A percentile compares a stretch with the other conserved stretches of the same genome.
Conservation (phyloP, 306 rosid genomes). For the Gillenia trifoliata region DNA sequence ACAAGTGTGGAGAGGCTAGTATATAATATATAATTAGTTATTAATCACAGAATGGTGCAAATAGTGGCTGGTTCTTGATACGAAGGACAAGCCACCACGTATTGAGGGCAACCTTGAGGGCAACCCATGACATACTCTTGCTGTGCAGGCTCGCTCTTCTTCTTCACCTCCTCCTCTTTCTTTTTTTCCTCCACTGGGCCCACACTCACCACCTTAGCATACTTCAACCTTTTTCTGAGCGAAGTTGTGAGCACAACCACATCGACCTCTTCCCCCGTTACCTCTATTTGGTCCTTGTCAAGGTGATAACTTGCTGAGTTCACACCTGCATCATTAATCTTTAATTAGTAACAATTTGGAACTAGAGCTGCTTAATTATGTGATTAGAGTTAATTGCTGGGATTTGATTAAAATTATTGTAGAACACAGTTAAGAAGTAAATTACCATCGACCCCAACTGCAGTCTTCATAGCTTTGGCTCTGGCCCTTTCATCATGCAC, state of each 20-base stretch:
- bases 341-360: not conserved
- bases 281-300: slow-evolving; percentile 30
- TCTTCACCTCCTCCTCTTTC: not conserved
- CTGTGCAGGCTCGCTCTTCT: not conserved
- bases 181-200: slow-evolving; percentile 17
- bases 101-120: not conserved
- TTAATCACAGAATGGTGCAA: slow-evolving; percentile 21
- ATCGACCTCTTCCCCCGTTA: slow-evolving; percentile 40
- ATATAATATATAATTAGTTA: not conserved
- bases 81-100: not conserved
- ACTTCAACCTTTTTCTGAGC: slow-evolving; percentile 35
- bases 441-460: slow-evolving; percentile 41
- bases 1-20: not conserved
- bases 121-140: not conserved
- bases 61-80: not conserved
- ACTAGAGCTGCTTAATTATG: not conserved
- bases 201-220: slow-evolving; percentile 36
- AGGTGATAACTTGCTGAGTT: slow-evolving; percentile 18
- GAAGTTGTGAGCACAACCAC: slow-evolving; percentile 28
- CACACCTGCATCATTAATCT: slow-evolving; percentile 23
- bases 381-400: not conserved
- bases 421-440: not conserved
- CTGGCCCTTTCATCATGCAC: slow-evolving; percentile 25
- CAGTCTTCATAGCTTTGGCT: slow-evolving; percentile 40
- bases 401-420: not conserved